These are phyloP conservation scores for Apiotrichum domesticum DNA, from an alignment of 1,284 basidiomycete species.

Conservation along the genomic window DNA sequence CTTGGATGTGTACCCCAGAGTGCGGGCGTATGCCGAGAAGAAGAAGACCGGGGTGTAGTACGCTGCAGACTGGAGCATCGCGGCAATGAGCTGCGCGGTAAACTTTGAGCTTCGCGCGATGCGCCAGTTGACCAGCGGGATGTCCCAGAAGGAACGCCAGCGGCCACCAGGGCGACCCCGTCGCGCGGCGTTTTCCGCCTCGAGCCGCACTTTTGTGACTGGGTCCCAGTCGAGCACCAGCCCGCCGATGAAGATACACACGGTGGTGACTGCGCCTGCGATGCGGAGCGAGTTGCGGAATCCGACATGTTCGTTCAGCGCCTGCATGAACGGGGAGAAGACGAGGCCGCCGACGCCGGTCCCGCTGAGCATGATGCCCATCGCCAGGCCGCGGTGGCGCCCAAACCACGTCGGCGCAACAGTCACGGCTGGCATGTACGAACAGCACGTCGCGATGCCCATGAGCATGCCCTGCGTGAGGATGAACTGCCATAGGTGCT, in stretches of 20 bases:
- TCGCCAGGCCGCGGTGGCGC: conserved; percentile 23
- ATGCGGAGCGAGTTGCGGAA: conserved; percentile 26
- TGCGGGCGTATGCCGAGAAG: conserved; percentile 29
- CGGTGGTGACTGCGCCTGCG: conserved; percentile 18
- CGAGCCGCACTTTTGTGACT: conserved; percentile 15
- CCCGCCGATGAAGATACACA: conserved; percentile 9
- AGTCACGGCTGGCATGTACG: conserved; percentile 29
- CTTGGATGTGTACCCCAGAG: conserved; percentile 17
- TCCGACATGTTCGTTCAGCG: conserved; percentile 22
- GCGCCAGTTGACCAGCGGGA: conserved; percentile 28
- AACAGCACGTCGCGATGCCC: conserved; percentile 27
- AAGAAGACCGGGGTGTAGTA: conserved; percentile 37
- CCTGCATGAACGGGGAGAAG: conserved; percentile 24
- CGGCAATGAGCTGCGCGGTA: conserved; percentile 19
- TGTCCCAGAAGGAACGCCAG: conserved; percentile 8
- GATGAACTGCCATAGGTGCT: conserved; percentile 30
- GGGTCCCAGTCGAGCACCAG: conserved; percentile 29
- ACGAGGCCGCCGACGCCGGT: conserved; percentile 33
- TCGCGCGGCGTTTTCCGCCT: conserved; percentile 7
- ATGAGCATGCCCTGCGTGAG: conserved; percentile 29
- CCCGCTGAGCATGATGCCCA: conserved; percentile 32
- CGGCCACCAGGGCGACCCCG: not conserved
- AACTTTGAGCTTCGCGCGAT: conserved; percentile 23
- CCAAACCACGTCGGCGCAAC: conserved; percentile 31
- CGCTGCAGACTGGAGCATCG: conserved; percentile 22